Evolutionary conservation across 345 rosid species (phyloP).

Genomic region (Populus tremula): DNA sequence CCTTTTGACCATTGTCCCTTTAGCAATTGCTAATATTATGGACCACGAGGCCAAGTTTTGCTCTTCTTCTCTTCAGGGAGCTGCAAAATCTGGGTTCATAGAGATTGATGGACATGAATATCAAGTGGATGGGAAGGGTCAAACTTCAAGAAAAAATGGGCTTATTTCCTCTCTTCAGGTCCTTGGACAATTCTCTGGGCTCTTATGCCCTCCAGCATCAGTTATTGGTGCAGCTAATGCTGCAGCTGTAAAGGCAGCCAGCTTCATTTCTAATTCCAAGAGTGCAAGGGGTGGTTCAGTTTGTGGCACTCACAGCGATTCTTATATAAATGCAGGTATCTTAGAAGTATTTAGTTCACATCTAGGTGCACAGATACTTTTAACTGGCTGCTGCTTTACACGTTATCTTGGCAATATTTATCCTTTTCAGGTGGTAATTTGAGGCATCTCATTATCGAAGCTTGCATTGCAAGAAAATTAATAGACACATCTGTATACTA

Average conservation of each 20-base stretch:
- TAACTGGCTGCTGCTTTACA: not conserved
- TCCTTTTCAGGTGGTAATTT: slow-evolving; percentile 51
- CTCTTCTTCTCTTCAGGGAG: slow-evolving; percentile 28
- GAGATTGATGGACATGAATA: slow-evolving; percentile 24
- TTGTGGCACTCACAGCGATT: slow-evolving; percentile 20
- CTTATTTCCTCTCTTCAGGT: slow-evolving; percentile 49
- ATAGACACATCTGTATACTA: slow-evolving; percentile 56
- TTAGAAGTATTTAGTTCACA: slow-evolving; percentile 1
- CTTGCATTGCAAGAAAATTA: slow-evolving; percentile 65
- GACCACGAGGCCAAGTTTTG: slow-evolving; percentile 29
- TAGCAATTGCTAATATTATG: slow-evolving; percentile 47
- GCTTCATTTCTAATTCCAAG: slow-evolving; percentile 35
- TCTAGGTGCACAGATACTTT: slow-evolving; percentile 1
- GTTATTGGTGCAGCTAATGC: slow-evolving; percentile 44
- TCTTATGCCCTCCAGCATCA: slow-evolving; percentile 52
- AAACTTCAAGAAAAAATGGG: slow-evolving; percentile 33
- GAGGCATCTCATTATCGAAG: slow-evolving; percentile 74
- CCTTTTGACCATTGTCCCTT: slow-evolving; percentile 58
- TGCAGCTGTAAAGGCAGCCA: slow-evolving; percentile 54
- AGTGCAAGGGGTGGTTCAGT: slow-evolving; percentile 25
- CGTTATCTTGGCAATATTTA: slow-evolving; percentile 5
- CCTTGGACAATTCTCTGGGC: slow-evolving; percentile 54
- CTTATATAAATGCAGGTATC: slow-evolving; percentile 37
- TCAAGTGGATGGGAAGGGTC: slow-evolving; percentile 22
- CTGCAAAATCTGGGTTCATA: slow-evolving; percentile 11